Conservation (phyloP, 768 basidiomycete genomes). For the Lactifluus volemus region DNA sequence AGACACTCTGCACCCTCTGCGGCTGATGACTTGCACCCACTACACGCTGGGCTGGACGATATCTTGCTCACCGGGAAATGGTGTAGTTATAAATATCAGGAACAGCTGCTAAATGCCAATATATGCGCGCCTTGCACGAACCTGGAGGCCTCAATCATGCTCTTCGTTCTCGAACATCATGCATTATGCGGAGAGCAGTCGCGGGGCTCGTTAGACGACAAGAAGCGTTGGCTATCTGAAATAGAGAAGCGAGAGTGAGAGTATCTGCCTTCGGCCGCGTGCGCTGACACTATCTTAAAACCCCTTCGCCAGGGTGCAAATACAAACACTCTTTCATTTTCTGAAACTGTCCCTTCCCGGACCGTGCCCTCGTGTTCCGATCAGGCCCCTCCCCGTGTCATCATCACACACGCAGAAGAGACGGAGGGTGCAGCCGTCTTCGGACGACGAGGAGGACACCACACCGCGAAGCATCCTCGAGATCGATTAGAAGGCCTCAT, state of each 20-base stretch:
- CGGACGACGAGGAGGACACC: slow-evolving; percentile 11
- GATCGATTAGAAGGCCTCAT: slow-evolving; percentile 65
- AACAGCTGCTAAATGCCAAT: slow-evolving; percentile 26
- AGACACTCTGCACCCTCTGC: slow-evolving; percentile 25
- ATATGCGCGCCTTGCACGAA: slow-evolving; percentile 14
- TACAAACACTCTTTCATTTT: slow-evolving; percentile 66
- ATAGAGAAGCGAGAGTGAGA: slow-evolving; percentile 36
- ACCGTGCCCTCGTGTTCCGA: slow-evolving; percentile 24
- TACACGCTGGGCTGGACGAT: slow-evolving; percentile 52
- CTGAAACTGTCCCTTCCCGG: slow-evolving; percentile 57
- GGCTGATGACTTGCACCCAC: slow-evolving; percentile 35
- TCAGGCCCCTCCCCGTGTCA: slow-evolving; percentile 14
- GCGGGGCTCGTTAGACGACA: slow-evolving; percentile 14
- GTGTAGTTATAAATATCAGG: slow-evolving; percentile 60
- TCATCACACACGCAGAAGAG: slow-evolving; percentile 11
- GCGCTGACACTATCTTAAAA: neutral
- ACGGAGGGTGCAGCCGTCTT: slow-evolving; percentile 20
- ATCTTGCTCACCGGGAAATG: slow-evolving; percentile 71
- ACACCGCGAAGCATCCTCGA: slow-evolving; percentile 26
- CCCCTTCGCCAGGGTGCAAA: slow-evolving; percentile 44
- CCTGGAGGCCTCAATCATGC: slow-evolving; percentile 26
- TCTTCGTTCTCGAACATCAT: slow-evolving; percentile 7
- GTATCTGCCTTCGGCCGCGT: no score
- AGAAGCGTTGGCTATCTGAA: slow-evolving; percentile 31
- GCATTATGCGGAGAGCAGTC: slow-evolving; percentile 18